Conservation (phyloP, 140 eudicot genomes). For the Senecio squalidus region DNA sequence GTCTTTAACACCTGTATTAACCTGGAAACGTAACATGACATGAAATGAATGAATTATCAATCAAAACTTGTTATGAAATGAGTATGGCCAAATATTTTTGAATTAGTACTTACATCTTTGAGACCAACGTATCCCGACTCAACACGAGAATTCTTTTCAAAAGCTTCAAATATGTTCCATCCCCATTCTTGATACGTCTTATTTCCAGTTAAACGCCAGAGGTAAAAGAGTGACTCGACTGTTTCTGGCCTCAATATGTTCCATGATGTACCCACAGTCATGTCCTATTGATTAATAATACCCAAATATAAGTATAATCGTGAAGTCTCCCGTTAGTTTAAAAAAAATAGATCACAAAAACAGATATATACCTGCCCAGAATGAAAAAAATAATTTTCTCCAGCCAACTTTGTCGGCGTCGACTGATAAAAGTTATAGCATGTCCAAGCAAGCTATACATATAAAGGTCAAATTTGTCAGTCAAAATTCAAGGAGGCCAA, state of each 20-base stretch:
- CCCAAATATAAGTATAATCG: constrained; percentile 1
- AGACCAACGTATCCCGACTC: constrained; percentile 97
- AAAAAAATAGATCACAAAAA: no score
- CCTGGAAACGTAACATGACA: constrained; percentile 38
- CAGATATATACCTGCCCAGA: constrained; percentile 98
- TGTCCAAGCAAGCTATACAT: constrained; percentile 98
- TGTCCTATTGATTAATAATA: constrained; percentile 51
- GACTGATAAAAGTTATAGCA: constrained; percentile 95
- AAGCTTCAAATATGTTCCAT: constrained; percentile 97
- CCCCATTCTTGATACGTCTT: constrained; percentile 99
- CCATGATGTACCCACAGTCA: constrained; percentile 99
- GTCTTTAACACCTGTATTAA: constrained; percentile 89
- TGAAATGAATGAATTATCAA: background rate
- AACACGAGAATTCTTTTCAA: constrained; percentile 85
- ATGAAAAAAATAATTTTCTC: constrained; percentile 90
- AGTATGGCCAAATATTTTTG: no score
- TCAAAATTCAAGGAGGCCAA: background rate
- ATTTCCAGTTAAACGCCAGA: constrained; percentile 95
- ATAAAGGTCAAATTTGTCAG: constrained; percentile 9
- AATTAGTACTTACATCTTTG: constrained; percentile 71
- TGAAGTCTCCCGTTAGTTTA: background rate
- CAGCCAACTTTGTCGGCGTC: constrained; percentile 96
- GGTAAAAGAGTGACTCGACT: constrained; percentile 87
- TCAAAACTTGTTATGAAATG: no score
- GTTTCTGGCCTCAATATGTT: constrained; percentile 98